Base-by-base conservation (phyloP, 768 basidiomycete genomes). In the Pulveroboletus frians region DNA sequence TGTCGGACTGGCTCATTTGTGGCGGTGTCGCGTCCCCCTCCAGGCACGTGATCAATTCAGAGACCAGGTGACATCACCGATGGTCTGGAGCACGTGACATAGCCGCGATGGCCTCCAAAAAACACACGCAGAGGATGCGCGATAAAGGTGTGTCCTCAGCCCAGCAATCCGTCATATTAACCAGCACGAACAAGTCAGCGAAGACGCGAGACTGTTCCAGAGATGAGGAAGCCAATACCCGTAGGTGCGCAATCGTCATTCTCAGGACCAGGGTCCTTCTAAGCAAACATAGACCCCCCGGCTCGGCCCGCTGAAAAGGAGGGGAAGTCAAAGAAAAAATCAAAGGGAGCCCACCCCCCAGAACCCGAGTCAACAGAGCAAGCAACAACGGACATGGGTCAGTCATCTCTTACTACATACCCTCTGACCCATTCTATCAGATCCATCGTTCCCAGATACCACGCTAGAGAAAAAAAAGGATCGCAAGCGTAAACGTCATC, bases 181-280 rank as follows among this genome's bases (percentile, higher is more conserved):
- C 54, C 18, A 53, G 36, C 20, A 14, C 30, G 26, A 38, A 43
- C 53, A 50, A 55, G 46, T 49, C 45, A 52, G 51, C 65, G 53
- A 71, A 68, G 57, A 66, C 63, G 14, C 72, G 37, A 27, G 42
- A 47, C 15, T 5, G 39, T 45, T 38, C 35, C 55, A 49, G 45
- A 9, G 35, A 47, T 20, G 57, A 46, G 3, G 18, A 39, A 17
- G 1, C 7, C 15, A 14, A 17, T 2, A 26, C 31, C 7, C 13
- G 11, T 23, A 44, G 47, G 54, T 54, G 9, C 20, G 53, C 15
- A 23, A 15, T 32, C 34, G 9, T 15, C 17, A 30, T 35, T 9
- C 18, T 27, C 15, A 9, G 1, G n/a, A 17, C 20, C n/a, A 5
- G 5, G 2, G 27, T 13, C 14, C 10, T 23, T 14, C 36, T 27